Conservation (phyloP, 1,139 yeast species). For the Protomyces inundatus region DNA sequence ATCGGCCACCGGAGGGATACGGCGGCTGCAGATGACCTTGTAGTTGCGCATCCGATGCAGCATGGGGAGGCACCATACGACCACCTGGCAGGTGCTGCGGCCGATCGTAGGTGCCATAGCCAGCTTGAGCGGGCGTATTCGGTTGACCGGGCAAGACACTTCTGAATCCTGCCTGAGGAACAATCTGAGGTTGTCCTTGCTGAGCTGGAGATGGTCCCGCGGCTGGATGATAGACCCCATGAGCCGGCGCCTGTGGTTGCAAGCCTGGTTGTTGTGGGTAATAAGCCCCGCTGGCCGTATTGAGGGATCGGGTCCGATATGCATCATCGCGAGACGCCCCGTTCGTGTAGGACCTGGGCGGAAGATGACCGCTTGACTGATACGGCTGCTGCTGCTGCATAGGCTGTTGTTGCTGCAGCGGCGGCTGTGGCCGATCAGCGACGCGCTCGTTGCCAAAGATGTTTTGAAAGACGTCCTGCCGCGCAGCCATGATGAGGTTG, state of each 20-base stretch:
- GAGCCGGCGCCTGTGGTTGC: neutral
- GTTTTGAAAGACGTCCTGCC: neutral
- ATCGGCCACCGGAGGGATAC: neutral
- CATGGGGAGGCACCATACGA: neutral
- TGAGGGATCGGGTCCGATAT: conserved; percentile 12
- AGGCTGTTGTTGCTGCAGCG: neutral
- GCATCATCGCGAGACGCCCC: conserved; percentile 16
- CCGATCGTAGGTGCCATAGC: neutral
- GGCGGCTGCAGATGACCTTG: neutral
- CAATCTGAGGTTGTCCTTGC: neutral
- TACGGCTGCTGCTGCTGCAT: neutral
- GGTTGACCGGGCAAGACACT: neutral
- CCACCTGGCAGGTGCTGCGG: neutral
- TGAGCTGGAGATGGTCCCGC: neutral
- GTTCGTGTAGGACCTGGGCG: neutral
- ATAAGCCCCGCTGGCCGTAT: neutral
- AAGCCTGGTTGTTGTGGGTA: neutral
- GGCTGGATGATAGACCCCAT: too few species aligned
- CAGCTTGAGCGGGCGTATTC: neutral
- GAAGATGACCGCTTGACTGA: neutral
- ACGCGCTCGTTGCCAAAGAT: conserved; percentile 1
- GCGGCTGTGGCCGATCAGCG: neutral
- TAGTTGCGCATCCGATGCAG: neutral
- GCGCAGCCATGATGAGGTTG: neutral
- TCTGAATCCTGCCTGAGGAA: neutral